Base-by-base conservation (phyloP, 805 yeast species). In the Metschnikowia corniflorae region DNA sequence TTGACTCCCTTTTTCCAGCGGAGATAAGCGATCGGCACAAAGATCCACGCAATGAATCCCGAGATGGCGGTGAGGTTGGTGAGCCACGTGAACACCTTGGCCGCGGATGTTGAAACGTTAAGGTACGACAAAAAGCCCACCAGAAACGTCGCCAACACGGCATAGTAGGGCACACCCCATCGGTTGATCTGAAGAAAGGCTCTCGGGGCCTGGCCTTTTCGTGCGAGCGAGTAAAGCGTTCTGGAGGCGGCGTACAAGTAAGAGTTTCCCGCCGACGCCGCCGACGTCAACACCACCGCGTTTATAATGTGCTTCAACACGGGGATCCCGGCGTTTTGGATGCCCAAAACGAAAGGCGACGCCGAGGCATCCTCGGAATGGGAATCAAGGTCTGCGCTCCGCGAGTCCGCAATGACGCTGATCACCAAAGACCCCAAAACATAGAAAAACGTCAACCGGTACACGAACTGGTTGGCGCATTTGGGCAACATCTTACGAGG, bases 271-370 rank as follows among this genome's bases (percentile, higher is more conserved):
- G 47, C 66, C 4, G 70, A 63, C 15, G 68, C 63, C 10, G 82
- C 83, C 29, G 83, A 77, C 6, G 86, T 69, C 37, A 87, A 69
- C 37, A 87, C 71, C 23, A 86, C 75, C 1, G 77, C 94, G 60
- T 88, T 88, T 40, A 88, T 87, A 42, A 87, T 71, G 51, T 81
- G 76, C 17, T 94, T 94, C 32, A 86, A 65, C 0, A 74, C 80
- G 24, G 67, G 75, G 36, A 87, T 82, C 1, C 76, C 72, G 50
- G 86, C 62, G 37, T 69, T 71, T 60, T 71, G 72, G 87, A 87
- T 86, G 3, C 91, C 91, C 50, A 87, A 77, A 33, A 85, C 93
- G 51, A 82, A 86, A 0, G 95, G 93, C 15, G 82, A 77, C n/a
- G 81, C 79, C 20, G 88, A 78, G 16, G 82, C 83, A 48, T 73